phyloP scores from a whole-genome alignment of 2,329 filamentous ascomycete genomes.

The Iodosphaeria phyllophila region DNA sequence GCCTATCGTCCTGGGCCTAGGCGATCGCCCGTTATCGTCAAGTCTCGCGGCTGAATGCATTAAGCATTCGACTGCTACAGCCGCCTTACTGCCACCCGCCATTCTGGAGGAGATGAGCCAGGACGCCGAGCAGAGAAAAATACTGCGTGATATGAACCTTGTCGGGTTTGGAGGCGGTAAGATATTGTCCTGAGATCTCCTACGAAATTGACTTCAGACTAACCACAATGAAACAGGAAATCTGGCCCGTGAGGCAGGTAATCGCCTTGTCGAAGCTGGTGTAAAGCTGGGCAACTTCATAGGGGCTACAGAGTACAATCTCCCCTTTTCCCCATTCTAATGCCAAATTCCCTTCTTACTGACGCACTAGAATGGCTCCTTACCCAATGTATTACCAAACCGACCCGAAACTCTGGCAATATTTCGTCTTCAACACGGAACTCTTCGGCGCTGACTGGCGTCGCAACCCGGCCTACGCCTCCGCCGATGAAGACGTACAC shows the following conservation, averaged over 20 bases:
- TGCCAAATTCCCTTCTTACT: conserved; percentile 3
- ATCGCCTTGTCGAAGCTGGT: conserved; percentile 17
- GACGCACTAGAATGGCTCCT: conserved; percentile 12
- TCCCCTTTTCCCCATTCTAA: not conserved
- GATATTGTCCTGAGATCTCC: conserved; percentile 2
- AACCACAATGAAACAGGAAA: conserved; percentile 11
- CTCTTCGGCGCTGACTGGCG: conserved; percentile 23
- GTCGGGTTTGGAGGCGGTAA: conserved; percentile 20
- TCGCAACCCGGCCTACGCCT: too few species aligned
- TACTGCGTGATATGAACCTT: conserved; percentile 14
- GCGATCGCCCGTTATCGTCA: conserved; percentile 15
- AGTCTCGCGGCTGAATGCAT: conserved; percentile 16
- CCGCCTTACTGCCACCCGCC: conserved; percentile 16
- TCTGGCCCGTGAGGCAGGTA: conserved; percentile 17
- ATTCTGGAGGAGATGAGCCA: conserved; percentile 24
- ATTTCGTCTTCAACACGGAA: conserved; percentile 21
- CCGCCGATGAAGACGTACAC: conserved; percentile 9
- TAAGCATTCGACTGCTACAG: conserved; percentile 9
- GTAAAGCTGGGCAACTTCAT: conserved; percentile 18
- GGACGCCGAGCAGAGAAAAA: conserved; percentile 10
- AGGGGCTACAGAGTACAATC: conserved; percentile 21
- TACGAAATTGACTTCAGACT: conserved; percentile 1
- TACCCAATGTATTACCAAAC: conserved; percentile 16
- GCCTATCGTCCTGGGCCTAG: conserved; percentile 11
- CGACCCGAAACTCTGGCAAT: conserved; percentile 20